Base-by-base conservation (phyloP, 257 asterid species). In the Coffea eugenioides region DNA sequence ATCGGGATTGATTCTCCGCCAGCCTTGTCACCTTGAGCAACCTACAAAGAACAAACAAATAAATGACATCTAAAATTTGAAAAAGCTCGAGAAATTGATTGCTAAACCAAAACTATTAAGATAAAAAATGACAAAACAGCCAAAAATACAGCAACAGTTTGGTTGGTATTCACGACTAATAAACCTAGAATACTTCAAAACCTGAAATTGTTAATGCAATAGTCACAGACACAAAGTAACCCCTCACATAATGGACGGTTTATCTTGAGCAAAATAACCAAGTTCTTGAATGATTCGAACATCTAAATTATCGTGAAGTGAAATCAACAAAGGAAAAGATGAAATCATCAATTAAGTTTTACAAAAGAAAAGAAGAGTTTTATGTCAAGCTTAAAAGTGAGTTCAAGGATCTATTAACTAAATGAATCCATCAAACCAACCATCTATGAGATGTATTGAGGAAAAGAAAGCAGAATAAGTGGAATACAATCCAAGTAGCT, bases 1-100 rank as follows among this genome's bases (percentile, higher is more conserved):
- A 96, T 92, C 68, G 99, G 99, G 77, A 96, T 94, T 34, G 99
- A 92, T 88, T 96, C 99, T 86, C 98, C 99, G 80, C 99, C 95
- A 80, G 92, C 87, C 57, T 89, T 90, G 74, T 90, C 92, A 83
- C 98, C 99, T 82, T 86, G 86, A 82, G 99, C 99, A 83, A 96
- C 99, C 99, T 96, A 81, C 82, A 85, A 36, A 77, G 45, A 79
- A 69, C 64, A 76, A 62, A 80, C 66, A 74, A 72, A 31, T 64
- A 59, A 13, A 1, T 23, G 13, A 52, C 73, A 39, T 41, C 71
- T 54, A 21, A 6, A 75, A 61, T n/a, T 39, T 21, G 64, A 11
- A 62, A 62, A 16, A 75, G 43, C 25, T 65, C 51, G 18, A 77
- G 74, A 77, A 65, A 77, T 66, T 34, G 27, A 62, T 51, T 49